Percentiles rank a stretch among this genome's conserved stretches.
phyloP scores from a whole-genome alignment of 768 basidiomycete species.

The Trametes punicea region DNA sequence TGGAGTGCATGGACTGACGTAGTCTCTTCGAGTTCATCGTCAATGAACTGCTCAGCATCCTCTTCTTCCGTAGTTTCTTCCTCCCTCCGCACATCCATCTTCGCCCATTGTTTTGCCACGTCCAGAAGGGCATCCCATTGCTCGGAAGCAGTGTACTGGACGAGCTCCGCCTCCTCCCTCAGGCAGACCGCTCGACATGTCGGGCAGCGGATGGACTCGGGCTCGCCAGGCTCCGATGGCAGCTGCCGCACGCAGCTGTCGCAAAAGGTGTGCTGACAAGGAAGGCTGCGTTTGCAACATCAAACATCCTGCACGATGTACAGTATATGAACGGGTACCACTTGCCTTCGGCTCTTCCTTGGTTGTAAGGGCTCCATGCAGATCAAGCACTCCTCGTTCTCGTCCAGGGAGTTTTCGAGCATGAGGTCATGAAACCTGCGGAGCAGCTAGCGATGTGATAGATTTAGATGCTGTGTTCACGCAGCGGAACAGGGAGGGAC shows the following conservation, averaged over 20 bases:
- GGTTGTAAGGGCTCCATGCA: conserved; percentile 35
- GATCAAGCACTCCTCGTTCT: conserved; percentile 38
- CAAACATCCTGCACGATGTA: neutral
- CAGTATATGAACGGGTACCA: neutral
- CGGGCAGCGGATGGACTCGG: conserved; percentile 35
- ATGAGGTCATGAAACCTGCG: conserved; percentile 40
- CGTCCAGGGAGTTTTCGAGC: conserved; percentile 34
- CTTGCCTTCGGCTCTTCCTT: conserved; percentile 36
- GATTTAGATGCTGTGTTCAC: neutral
- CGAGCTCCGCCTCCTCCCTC: conserved; percentile 34
- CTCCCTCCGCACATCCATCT: conserved; percentile 36
- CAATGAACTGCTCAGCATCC: conserved; percentile 37
- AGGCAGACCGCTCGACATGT: conserved; percentile 31
- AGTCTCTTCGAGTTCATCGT: conserved; percentile 18
- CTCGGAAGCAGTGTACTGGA: conserved; percentile 38
- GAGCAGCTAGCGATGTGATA: conserved; percentile 32
- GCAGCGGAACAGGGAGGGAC: neutral
- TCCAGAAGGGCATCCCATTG: conserved; percentile 44
- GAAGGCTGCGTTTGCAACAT: conserved; percentile 29
- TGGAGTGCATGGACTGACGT: neutral
- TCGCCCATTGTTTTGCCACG: conserved; percentile 38
- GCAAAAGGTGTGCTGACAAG: conserved; percentile 45
- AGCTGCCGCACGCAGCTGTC: conserved; percentile 35
- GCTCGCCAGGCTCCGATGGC: conserved; percentile 6
- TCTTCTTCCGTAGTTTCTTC: conserved; percentile 43